These are phyloP conservation scores for Sorghum bicolor DNA, from an alignment of 176 grass and related monocot species.

Conservation along the genomic window Sorghum_bicolor_NCBIv3 NC_012877.2:58702001-58702500, in stretches of 20 bases:
- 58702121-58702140: slow-evolving; percentile 39
- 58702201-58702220: slow-evolving; percentile 58
- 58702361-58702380: not conserved
- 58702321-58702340: not conserved
- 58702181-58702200: slow-evolving; percentile 50
- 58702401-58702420: slow-evolving; percentile 48
- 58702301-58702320: slow-evolving; percentile 47
- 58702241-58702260: slow-evolving; percentile 59
- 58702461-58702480: slow-evolving; percentile 66
- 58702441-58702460: slow-evolving; percentile 54
- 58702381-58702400: slow-evolving; percentile 10
- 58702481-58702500: slow-evolving; percentile 80
- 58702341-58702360: not conserved
- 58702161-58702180: slow-evolving; percentile 43
- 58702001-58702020: not conserved
- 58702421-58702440: slow-evolving; percentile 51
- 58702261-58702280: slow-evolving; percentile 78
- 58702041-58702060: slow-evolving; percentile 34
- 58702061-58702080: slow-evolving; percentile 76
- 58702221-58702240: slow-evolving; percentile 80
- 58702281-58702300: slow-evolving; percentile 73
- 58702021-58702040: not conserved
- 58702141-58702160: slow-evolving; percentile 49
- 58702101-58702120: slow-evolving; percentile 69
- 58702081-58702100: slow-evolving; percentile 69